Evolutionary conservation across 257 asterid genomes (phyloP).

Genomic region (Asclepias syriaca): DNA sequence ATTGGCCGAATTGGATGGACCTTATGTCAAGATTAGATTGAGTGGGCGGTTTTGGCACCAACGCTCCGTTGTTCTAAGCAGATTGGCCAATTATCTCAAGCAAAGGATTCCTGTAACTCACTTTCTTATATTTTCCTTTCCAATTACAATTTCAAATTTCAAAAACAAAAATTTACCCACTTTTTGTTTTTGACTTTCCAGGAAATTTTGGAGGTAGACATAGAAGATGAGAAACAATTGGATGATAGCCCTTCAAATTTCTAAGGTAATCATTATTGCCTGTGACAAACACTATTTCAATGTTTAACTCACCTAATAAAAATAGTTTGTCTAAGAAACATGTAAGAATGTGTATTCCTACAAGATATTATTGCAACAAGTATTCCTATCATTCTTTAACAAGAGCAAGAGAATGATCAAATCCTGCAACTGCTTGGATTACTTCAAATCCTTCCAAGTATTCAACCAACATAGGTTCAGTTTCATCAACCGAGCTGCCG

Average conservation of each 20-base stretch:
- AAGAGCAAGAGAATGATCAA: conserved; percentile 78
- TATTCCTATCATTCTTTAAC: conserved; percentile 31
- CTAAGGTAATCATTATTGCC: conserved; percentile 7
- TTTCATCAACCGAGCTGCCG: conserved; percentile 76
- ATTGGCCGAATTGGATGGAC: conserved; percentile 87
- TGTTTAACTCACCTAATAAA: background rate
- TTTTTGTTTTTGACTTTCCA: conserved; percentile 12
- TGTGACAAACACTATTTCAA: background rate
- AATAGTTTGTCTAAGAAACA: background rate
- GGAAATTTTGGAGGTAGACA: conserved; percentile 94
- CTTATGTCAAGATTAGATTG: conserved; percentile 78
- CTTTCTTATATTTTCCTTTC: background rate
- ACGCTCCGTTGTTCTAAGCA: conserved; percentile 63
- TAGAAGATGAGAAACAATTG: conserved; percentile 90
- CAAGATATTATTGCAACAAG: background rate
- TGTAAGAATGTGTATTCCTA: background rate
- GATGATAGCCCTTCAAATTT: conserved; percentile 95
- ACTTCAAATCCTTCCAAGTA: conserved; percentile 53
- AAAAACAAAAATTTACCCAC: too few species aligned
- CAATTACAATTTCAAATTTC: background rate
- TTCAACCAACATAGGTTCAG: conserved; percentile 62
- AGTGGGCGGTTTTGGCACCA: conserved; percentile 82
- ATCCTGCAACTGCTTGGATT: conserved; percentile 78
- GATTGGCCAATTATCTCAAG: conserved; percentile 91
- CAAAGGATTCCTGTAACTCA: conserved; percentile 79